Percentiles rank a stretch among this genome's conserved stretches.
These are phyloP conservation scores for Colletotrichum horii DNA, from an alignment of 2,329 filamentous ascomycete species.

Conservation along the genomic window DNA sequence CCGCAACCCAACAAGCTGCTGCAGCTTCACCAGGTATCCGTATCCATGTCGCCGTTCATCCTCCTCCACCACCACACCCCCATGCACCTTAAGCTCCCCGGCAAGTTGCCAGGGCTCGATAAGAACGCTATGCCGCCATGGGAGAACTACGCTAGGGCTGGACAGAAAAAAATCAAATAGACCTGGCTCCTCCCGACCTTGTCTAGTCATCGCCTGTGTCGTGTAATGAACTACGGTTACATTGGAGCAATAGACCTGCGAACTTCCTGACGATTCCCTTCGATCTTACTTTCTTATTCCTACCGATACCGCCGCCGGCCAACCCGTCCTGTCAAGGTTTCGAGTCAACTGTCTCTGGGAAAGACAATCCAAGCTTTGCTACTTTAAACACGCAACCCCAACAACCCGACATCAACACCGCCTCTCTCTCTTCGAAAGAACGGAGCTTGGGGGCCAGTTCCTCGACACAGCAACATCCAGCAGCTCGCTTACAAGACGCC, in stretches of 20 bases:
- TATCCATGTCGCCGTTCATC: slow-evolving; percentile 20
- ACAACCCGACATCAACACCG: not conserved
- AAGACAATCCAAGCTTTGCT: not conserved
- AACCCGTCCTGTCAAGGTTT: not conserved
- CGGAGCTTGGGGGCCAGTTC: not conserved
- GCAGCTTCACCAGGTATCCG: slow-evolving; percentile 14
- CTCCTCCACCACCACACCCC: slow-evolving; percentile 17
- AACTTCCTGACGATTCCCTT: not conserved
- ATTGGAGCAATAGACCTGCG: slow-evolving; percentile 1
- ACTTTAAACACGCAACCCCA: not conserved
- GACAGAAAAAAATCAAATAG: slow-evolving; percentile 22
- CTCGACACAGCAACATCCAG: not conserved
- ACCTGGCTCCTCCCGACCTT: slow-evolving; percentile 17
- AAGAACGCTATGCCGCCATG: slow-evolving; percentile 22
- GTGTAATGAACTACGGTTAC: slow-evolving; percentile 16
- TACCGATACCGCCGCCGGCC: not conserved
- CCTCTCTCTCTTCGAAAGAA: not conserved
- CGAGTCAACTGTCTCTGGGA: not conserved
- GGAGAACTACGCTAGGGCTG: slow-evolving; percentile 19
- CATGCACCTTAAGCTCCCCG: slow-evolving; percentile 21
- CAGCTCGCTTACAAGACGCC: not conserved
- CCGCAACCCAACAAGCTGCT: slow-evolving; percentile 10
- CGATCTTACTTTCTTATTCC: slow-evolving; percentile 8
- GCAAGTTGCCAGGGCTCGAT: slow-evolving; percentile 18
- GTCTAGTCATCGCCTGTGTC: not conserved